Evolutionary conservation across 2,329 filamentous ascomycete species (phyloP), one percentile per base, ranked within the genome.

Genomic region (Metarhizium brunneum): DNA sequence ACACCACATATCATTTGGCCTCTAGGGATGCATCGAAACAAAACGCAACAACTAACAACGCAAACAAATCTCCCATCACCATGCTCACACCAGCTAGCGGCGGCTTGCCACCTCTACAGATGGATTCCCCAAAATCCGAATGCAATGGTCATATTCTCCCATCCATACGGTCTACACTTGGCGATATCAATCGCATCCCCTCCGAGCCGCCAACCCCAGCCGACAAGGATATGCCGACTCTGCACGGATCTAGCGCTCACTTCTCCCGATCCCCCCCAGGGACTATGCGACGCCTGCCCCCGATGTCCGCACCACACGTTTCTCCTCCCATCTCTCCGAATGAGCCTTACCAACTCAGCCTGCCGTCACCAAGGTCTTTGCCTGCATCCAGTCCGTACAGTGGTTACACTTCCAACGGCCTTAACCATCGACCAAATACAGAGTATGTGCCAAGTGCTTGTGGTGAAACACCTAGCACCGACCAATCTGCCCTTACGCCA

Each of bases 281-380:
- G 50, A 60, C 62, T 54, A 66, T 64, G 42, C 65, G 60, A 52
- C 69, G 62, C 57, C 69, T 67, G 58, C 64, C 66, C 40, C 62
- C 64, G 13, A 63, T 73, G 47, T 52, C 66, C 8, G 59, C 60
- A 11, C 61, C 60, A 36, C 66, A 67, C 56, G 58, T 63, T 20
- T 71, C 78, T 20, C 76, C 80, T 11, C 78, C 79, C 2, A 70
- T 76, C 14, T 82, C 79, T 3, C 76, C 78, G 16, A 73, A 75
- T 53, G 76, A 80, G 18, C 65, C 64, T 18, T 78, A 73, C 57
- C 66, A 68, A n/a, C 68, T 70, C 57, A 73, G 73, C 42, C 69
- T 79, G 14, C 71, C 73, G 4, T 82, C 79, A 8, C 78, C 79
- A 2, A 71, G 72, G 48, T 71, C 72, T 3, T 57, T 75, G 7